phyloP scores from a whole-genome alignment of 148 eudicot species.

The Rheum nobile region DNA sequence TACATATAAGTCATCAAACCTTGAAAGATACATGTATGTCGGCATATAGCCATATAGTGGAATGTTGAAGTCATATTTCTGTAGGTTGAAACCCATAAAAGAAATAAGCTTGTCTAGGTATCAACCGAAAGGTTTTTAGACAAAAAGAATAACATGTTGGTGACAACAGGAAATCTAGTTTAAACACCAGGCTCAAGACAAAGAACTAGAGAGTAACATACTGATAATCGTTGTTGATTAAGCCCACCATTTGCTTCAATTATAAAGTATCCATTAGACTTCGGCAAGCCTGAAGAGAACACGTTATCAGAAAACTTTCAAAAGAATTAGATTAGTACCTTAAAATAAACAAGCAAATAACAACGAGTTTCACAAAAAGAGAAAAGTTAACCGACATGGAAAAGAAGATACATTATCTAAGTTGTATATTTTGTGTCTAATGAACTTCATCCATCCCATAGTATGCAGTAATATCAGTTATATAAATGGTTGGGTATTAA shows the following conservation, averaged over 20 bases:
- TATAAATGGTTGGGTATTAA: background rate
- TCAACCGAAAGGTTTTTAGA: background rate
- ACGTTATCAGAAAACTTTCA: background rate
- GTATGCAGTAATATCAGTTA: background rate
- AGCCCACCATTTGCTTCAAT: constrained; percentile 98
- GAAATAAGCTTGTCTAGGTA: background rate
- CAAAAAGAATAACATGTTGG: background rate
- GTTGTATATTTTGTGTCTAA: background rate
- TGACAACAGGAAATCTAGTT: background rate
- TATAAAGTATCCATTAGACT: constrained; percentile 84
- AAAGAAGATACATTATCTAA: background rate
- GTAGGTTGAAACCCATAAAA: background rate
- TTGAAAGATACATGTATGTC: background rate
- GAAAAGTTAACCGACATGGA: background rate
- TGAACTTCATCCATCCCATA: background rate
- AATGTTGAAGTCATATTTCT: background rate
- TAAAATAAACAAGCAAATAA: background rate
- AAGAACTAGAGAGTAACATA: constrained; percentile 25
- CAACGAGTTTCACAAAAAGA: background rate
- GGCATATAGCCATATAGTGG: background rate
- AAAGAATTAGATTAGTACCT: constrained; percentile 10
- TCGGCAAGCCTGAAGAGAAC: constrained; percentile 39
- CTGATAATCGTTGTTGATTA: constrained; percentile 93
- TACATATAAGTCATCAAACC: background rate
- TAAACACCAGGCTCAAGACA: background rate